A percentile compares a stretch with the other conserved stretches of the same genome.
phyloP scores from a whole-genome alignment of 1,284 basidiomycete species.

The Crucibulum parvulum region DNA sequence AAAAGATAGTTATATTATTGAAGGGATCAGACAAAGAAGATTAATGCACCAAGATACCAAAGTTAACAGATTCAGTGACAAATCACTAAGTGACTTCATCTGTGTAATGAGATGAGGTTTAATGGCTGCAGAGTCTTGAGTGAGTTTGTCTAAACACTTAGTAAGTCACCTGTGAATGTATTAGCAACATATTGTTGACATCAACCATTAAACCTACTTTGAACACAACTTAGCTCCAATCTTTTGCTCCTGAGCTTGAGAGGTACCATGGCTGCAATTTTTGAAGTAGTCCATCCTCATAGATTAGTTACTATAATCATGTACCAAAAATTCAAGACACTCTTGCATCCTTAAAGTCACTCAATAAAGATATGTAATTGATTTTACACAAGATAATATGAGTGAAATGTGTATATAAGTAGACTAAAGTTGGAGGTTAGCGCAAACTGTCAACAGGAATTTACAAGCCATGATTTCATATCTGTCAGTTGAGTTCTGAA shows the following conservation, averaged over 20 bases:
- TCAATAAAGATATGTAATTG: no score
- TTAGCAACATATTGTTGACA: conserved; percentile 4
- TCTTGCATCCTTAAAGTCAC: no score
- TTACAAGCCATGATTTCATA: no score
- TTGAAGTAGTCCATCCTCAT: no score
- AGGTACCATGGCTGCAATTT: no score
- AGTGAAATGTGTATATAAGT: no score
- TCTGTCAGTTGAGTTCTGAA: no score
- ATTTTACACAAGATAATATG: no score
- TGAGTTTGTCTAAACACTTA: conserved; percentile 83
- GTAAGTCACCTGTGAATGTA: conserved; percentile 75
- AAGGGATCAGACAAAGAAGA: neutral
- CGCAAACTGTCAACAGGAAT: no score
- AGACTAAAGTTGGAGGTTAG: no score
- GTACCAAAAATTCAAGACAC: no score
- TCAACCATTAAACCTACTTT: conserved; percentile 56
- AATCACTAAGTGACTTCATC: conserved; percentile 73
- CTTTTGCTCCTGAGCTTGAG: conserved; percentile 81
- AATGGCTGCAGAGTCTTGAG: conserved; percentile 73
- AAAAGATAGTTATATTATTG: neutral
- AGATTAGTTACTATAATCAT: no score
- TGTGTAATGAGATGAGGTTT: conserved; percentile 74
- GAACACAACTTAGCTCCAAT: conserved; percentile 83
- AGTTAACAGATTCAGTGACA: conserved; percentile 87
- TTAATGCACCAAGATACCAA: conserved; percentile 80